phyloP scores from a whole-genome alignment of 2,329 filamentous ascomycete genomes.

The Aspergillus pseudoviridinutans region DNA sequence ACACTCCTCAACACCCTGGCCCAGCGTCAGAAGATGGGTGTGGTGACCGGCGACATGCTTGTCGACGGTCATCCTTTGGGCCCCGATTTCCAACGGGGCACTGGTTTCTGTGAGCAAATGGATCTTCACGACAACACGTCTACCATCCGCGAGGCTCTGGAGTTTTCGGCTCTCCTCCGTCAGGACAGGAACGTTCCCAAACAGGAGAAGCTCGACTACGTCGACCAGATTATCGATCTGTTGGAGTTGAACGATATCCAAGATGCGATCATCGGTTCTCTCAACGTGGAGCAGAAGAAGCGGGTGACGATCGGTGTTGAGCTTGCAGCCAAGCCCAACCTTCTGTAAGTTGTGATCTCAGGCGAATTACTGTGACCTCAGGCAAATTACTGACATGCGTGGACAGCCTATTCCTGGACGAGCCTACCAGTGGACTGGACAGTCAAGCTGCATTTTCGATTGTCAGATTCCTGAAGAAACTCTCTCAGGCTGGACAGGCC shows the following conservation, averaged over 20 bases:
- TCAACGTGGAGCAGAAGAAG: conserved; percentile 68
- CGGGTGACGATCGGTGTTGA: conserved; percentile 71
- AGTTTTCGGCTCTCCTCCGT: conserved; percentile 64
- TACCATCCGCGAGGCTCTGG: conserved; percentile 64
- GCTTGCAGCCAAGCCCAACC: conserved; percentile 63
- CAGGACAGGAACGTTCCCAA: conserved; percentile 54
- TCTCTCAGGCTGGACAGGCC: conserved; percentile 63
- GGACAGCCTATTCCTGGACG: conserved; percentile 60
- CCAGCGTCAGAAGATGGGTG: conserved; percentile 64
- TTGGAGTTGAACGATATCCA: conserved; percentile 63
- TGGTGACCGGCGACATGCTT: conserved; percentile 66
- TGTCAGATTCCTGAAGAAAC: conserved; percentile 64
- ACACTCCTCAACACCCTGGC: conserved; percentile 75
- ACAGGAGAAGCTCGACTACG: conserved; percentile 62
- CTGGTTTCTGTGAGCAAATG: conserved; percentile 69
- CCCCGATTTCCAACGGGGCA: conserved; percentile 63
- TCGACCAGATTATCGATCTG: conserved; percentile 62
- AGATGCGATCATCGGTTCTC: conserved; percentile 61
- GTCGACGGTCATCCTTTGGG: conserved; percentile 63
- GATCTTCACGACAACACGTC: conserved; percentile 67
- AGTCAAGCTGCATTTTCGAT: conserved; percentile 66
- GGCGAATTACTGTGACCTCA: no score
- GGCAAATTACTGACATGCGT: no score
- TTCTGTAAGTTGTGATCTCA: conserved; percentile 38
- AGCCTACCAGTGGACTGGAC: conserved; percentile 68